Evolutionary conservation across 2,329 filamentous ascomycete species (phyloP), one percentile per base, ranked within the genome.

Genomic region (Beauveria brongniartii): DNA sequence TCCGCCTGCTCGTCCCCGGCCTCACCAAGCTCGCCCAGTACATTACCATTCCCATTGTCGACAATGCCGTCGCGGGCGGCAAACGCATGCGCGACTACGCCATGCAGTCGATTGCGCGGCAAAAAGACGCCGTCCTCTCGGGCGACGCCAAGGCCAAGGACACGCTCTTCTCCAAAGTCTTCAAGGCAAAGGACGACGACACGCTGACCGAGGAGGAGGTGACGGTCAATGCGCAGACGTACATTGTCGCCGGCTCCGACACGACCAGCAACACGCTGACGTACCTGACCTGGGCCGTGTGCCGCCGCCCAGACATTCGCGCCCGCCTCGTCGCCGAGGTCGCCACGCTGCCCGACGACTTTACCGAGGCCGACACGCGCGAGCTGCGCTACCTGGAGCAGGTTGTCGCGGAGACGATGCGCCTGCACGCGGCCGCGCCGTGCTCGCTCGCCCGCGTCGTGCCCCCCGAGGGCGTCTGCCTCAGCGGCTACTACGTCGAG

Each of bases 181-280:
- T 74, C 62, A 68, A 73, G 52, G 71, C 70, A 6, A 64, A 70
- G n/a, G 70, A 73, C 24, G 68, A 70, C 2, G 65, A 67, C 9
- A 64, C 64, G 28, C 30, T 72, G 12, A 52, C 64, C 3, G 65
- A 64, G 12, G 24, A 65, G 1, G 76, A 81, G 26, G 70, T 80
- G 1, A 61, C 65, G 3, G 64, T 66, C 18, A 75, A 80, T 51
- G 78, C 79, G 0, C 69, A 71, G 7, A 67, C 64, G 0, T 80
- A 78, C 63, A 82, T 83, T 51, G 61, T 79, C 5, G 81, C 80
- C 1, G 81, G 81, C 1, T 79, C 73, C 43, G 80, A 82, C 61
- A 83, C 81, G 0, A 82, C 80, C 0, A 76, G 80, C 1, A 72
- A 74, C 14, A 78, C 78, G 0, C 63, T 83, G 48, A 82, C 80